phyloP scores from a whole-genome alignment of 2,329 filamentous ascomycete genomes.

The Fonsecaea multimorphosa region DNA sequence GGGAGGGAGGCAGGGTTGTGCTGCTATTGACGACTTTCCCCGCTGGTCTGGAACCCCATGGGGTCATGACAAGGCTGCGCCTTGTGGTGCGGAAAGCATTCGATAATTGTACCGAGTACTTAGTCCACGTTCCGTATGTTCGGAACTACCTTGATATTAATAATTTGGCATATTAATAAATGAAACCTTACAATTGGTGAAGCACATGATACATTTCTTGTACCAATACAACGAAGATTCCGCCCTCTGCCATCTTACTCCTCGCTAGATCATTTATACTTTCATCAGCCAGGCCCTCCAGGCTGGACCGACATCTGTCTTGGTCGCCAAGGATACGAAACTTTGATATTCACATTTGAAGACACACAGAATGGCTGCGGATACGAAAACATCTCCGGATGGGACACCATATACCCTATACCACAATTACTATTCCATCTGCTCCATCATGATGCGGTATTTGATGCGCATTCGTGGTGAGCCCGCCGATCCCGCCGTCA shows the following conservation, averaged over 20 bases:
- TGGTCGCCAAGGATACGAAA: too few relatives aligned
- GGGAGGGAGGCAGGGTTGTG: slow-evolving; percentile 9
- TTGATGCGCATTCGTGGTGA: slow-evolving; percentile 6
- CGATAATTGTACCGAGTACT: background rate
- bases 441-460: slow-evolving; percentile 12
- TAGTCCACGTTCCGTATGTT: slow-evolving; percentile 4
- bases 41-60: slow-evolving; percentile 13
- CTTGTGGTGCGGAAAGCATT: slow-evolving; percentile 7
- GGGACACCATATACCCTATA: slow-evolving; percentile 8
- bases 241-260: too few relatives aligned
- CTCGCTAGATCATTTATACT: too few relatives aligned
- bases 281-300: too few relatives aligned
- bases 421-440: slow-evolving; percentile 11
- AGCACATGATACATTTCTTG: too few relatives aligned
- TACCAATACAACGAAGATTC: too few relatives aligned
- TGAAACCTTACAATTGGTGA: background rate
- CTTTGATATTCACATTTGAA: too few relatives aligned
- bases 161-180: slow-evolving; percentile 8
- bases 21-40: slow-evolving; percentile 1
- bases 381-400: too few relatives aligned
- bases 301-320: too few relatives aligned
- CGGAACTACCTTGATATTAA: slow-evolving; percentile 9
- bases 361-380: too few relatives aligned
- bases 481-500: background rate
- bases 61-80: slow-evolving; percentile 12